A percentile compares a stretch with the other conserved stretches of the same genome.
These are phyloP conservation scores for Pseudoneurospora amorphoporcata DNA, from an alignment of 495 filamentous ascomycete species.

Conservation along the genomic window DNA sequence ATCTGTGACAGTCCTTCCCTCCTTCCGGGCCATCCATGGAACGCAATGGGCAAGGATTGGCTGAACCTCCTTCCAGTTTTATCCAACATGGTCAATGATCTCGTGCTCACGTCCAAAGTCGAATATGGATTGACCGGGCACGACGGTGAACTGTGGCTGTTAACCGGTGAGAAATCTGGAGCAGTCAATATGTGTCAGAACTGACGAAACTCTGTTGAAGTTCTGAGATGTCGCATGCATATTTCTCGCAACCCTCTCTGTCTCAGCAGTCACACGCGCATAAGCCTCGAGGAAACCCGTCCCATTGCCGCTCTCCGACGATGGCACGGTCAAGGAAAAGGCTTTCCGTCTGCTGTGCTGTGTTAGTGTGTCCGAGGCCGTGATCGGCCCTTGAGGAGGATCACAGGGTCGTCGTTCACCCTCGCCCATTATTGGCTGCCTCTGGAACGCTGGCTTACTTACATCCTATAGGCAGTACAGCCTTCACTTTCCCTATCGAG, in stretches of 20 bases:
- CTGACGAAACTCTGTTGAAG: neutral
- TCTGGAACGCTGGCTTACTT: neutral
- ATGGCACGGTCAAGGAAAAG: neutral
- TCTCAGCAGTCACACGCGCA: neutral
- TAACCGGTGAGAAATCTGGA: neutral
- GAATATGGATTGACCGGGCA: neutral
- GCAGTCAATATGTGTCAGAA: neutral
- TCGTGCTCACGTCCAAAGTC: neutral
- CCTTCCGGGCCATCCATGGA: neutral
- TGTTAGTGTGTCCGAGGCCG: neutral
- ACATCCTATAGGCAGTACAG: neutral
- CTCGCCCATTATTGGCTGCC: neutral
- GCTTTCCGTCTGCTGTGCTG: neutral
- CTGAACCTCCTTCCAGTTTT: neutral
- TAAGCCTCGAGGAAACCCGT: neutral
- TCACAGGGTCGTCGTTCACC: neutral
- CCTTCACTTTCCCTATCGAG: neutral
- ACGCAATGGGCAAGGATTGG: neutral
- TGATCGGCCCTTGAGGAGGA: neutral
- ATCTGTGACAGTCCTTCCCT: neutral
- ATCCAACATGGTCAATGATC: neutral
- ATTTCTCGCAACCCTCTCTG: neutral
- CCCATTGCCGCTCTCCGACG: neutral
- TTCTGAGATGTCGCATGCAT: neutral
- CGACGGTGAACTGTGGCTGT: neutral